Percentiles rank a stretch among this genome's conserved stretches.
These are phyloP conservation scores for Pseudonitzschia pungens DNA, from an alignment of 108 stramenopile genomes.

Conservation along the genomic window DNA sequence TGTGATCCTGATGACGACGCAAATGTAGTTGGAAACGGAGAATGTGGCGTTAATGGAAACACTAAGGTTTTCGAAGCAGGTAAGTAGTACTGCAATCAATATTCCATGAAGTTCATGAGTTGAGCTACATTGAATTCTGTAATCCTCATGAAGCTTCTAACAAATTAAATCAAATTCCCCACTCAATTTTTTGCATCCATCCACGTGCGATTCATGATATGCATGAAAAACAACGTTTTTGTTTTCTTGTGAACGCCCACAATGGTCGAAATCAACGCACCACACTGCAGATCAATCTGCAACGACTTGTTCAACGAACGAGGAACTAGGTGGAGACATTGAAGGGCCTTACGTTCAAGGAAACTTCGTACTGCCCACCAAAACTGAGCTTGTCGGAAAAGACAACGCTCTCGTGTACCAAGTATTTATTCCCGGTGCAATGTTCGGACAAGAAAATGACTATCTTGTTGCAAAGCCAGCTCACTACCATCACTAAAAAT, in stretches of 20 bases:
- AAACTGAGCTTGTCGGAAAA: constrained; percentile 29
- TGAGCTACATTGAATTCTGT: no score
- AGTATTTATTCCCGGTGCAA: constrained; percentile 19
- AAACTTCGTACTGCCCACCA: constrained; percentile 7
- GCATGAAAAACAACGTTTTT: no score
- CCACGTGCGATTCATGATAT: no score
- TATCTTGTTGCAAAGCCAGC: constrained; percentile 45
- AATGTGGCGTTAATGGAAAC: constrained; percentile 47
- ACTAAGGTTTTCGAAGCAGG: constrained; percentile 36
- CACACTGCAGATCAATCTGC: constrained; percentile 37
- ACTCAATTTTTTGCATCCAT: no score
- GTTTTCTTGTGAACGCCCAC: no score
- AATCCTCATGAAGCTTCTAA: no score
- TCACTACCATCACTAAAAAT: constrained; percentile 38
- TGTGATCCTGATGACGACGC: constrained; percentile 1
- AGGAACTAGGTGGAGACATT: constrained; percentile 19
- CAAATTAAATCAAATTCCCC: no score
- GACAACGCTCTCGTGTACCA: constrained; percentile 53
- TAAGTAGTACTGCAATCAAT: no score
- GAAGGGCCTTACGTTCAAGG: constrained; percentile 18
- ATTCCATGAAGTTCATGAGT: no score
- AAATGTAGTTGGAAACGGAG: constrained; percentile 35
- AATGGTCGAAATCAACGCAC: no score
- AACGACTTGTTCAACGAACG: constrained; percentile 6
- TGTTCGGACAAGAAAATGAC: neutral